Base-by-base conservation (phyloP, 257 asterid genomes). In the Primulina tabacum region DNA sequence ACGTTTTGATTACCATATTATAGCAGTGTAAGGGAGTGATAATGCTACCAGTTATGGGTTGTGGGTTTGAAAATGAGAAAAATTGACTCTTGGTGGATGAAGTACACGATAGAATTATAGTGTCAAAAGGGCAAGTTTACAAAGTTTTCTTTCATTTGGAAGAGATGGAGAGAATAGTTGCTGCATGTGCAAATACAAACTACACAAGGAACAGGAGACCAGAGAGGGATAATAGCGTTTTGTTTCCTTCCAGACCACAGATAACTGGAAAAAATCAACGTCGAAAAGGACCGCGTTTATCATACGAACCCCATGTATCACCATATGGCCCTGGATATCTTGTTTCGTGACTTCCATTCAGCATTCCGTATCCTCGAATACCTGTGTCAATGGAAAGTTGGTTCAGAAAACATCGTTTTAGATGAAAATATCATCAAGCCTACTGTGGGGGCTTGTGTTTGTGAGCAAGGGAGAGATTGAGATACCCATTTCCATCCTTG, bases 341-440 rank as follows among this genome's bases (percentile, higher is more conserved):
- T 65, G 57, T 77, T 74, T 88, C 98, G 11, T 92, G 96, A 75
- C 95, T 87, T 82, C 88, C 90, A 58, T 85, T 82, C 81, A 83
- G 30, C 87, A 80, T 68, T 50, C 57, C 92, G 20, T 88, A 92
- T 64, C 89, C 85, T 38, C 90, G 89, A 55, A 71, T 76, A 75
- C 89, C 93, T 88, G 80, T 3, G 20, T 7, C 33, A 62, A 74
- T 20, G 63, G 52, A 62, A 33, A 28, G 55, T 8, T 21, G 24
- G 38, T 65, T 56, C 72, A 57, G 12, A 29, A 38, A 61, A 73
- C 30, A 28, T 5, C 7, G 29, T 67, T 67, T 32, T 72, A n/a
- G 37, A 30, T 17, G 34, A 56, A 24, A 11, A 50, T 14, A 68
- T 17, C 6, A 33, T 12, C 26, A 59, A 58, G 53, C 73, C 65